phyloP scores from a whole-genome alignment of 176 grass and related monocot species.

The Raddia guianensis region DNA sequence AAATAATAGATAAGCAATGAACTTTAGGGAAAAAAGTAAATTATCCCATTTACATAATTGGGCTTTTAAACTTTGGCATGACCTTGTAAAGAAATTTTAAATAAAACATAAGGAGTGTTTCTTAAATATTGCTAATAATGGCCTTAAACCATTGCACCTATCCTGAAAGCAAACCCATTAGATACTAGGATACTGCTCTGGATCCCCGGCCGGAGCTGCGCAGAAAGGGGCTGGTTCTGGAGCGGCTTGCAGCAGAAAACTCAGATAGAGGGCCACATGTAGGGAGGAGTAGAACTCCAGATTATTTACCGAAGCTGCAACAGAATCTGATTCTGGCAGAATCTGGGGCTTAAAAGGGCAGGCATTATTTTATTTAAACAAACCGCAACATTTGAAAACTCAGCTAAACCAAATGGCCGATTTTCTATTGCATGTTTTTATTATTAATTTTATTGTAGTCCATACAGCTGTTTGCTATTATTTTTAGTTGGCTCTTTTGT shows the following conservation, averaged over 20 bases:
- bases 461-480: neutral
- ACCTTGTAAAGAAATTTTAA: too few relatives aligned
- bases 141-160: neutral
- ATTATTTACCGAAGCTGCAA: too few relatives aligned
- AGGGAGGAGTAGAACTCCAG: too few relatives aligned
- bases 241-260: too few relatives aligned
- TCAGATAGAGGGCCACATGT: too few relatives aligned
- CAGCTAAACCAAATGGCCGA: neutral
- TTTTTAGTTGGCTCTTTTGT: neutral
- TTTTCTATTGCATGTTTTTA: neutral
- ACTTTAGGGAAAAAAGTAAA: too few relatives aligned
- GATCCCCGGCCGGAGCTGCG: too few relatives aligned
- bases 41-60: neutral
- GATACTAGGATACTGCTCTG: neutral
- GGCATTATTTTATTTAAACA: constrained; percentile 1
- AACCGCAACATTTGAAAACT: constrained; percentile 58
- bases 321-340: too few relatives aligned
- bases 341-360: too few relatives aligned
- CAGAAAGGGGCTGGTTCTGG: too few relatives aligned
- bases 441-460: constrained; percentile 3
- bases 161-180: neutral
- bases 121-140: neutral
- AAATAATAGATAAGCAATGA: too few relatives aligned
- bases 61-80: neutral
- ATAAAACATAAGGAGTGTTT: neutral